Evolutionary conservation across 2,329 filamentous ascomycete genomes (phyloP).

Genomic region (Coniochaeta sp.): DNA sequence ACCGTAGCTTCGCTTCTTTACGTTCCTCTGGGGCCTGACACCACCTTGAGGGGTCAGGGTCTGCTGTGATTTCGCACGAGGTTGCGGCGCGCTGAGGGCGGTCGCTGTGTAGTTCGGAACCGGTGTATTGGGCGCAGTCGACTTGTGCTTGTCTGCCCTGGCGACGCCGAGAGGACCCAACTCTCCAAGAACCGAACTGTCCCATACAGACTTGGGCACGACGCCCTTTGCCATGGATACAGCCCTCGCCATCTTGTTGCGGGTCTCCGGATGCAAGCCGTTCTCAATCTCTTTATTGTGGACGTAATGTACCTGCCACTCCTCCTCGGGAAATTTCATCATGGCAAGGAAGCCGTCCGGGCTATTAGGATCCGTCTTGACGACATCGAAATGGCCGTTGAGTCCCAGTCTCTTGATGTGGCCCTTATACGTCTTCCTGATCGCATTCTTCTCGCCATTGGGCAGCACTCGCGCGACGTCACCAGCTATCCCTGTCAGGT

Average conservation of each 20-base stretch:
- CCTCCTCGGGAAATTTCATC: conserved; percentile 43
- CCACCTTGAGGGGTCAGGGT: conserved; percentile 34
- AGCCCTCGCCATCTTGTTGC: conserved; percentile 39
- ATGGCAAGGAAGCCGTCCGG: conserved; percentile 47
- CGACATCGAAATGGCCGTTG: conserved; percentile 52
- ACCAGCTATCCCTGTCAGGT: conserved; percentile 47
- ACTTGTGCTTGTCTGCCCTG: conserved; percentile 31
- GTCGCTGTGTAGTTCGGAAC: conserved; percentile 20
- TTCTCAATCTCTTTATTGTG: conserved; percentile 47
- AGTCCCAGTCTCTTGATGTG: conserved; percentile 59
- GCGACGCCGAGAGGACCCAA: conserved; percentile 34
- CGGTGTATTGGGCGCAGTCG: conserved; percentile 47
- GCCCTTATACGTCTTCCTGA: conserved; percentile 62
- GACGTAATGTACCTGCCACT: conserved; percentile 48
- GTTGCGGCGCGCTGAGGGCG: conserved; percentile 16
- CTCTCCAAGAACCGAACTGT: conserved; percentile 52
- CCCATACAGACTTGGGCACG: conserved; percentile 48
- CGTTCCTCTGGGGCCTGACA: conserved; percentile 53
- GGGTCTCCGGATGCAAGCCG: conserved; percentile 39
- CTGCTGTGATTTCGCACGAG: conserved; percentile 29
- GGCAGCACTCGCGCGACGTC: conserved; percentile 57
- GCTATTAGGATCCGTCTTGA: conserved; percentile 46
- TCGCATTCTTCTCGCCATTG: conserved; percentile 59
- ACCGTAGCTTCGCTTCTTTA: conserved; percentile 70
- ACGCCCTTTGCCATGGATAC: conserved; percentile 50